Base-by-base conservation (phyloP, 257 asterid genomes). In the Linderniella brevidens region DNA sequence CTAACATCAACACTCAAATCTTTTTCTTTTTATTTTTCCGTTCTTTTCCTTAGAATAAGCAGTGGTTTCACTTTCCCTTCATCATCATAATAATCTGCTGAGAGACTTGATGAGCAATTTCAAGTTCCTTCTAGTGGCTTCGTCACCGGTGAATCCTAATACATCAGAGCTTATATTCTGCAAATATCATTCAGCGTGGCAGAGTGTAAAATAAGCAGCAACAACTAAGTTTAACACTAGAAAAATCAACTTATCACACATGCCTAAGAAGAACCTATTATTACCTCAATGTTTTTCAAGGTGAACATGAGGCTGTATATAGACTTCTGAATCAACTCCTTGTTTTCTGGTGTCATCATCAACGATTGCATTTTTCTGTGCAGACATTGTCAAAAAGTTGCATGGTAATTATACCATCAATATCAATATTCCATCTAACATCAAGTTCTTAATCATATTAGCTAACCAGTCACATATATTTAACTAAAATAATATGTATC, bases 341-440 rank as follows among this genome's bases (percentile, higher is more conserved):
- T 79, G 76, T 81, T 90, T 64, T 90, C 96, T 3, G 94, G 93
- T 56, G 96, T 81, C 90, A 82, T 58, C 29, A 90, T 67, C n/a
- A 92, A 56, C 7, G 83, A 79, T 38, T 81, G 92, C 58, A 77
- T 83, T 72, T 58, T 73, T 63, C 99, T 90, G 94, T 59, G 70
- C 39, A 59, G 48, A 59, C 50, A 54, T 51, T 32, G 40, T 48
- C n/a, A 41, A 9, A 62, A 54, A 58, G 29, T 50, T 52, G 3
- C 32, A 25, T 25, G 32, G 32, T 25, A 25, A 25, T 25, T 25
- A 25, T 25, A 25, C 6, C 4, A 25, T 25, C 32, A 25, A 25
- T 25, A 25, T 25, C 32, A 25, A 25, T 25, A 25, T 6, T 25
- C 32, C 32, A 25, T 25, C 32, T 3, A 2, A 25, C 3, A 25